Conservation (phyloP, 768 basidiomycete species). For the Lenzites betulinus region DNA sequence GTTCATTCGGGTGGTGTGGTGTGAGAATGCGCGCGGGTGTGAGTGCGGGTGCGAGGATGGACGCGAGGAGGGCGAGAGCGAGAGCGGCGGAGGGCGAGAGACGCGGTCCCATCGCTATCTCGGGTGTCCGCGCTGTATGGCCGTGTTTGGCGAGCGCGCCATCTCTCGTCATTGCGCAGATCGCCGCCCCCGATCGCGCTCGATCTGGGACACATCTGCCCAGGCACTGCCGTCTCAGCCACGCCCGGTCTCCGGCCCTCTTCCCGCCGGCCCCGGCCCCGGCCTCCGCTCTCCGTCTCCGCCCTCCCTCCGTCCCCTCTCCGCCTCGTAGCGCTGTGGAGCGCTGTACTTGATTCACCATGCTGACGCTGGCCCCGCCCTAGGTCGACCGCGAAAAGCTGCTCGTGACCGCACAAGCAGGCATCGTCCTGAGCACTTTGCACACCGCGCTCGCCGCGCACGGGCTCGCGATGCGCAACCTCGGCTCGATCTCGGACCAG, state of each 20-base stretch:
- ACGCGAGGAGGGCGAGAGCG: neutral
- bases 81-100: neutral
- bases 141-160: constrained; percentile 13
- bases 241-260: neutral
- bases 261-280: too few relatives aligned
- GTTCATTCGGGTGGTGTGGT: too few relatives aligned
- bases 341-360: neutral
- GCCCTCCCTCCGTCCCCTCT: neutral
- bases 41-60: neutral
- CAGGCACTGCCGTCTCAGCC: constrained; percentile 11
- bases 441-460: constrained; percentile 65
- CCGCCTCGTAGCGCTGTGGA: neutral
- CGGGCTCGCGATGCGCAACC: constrained; percentile 83
- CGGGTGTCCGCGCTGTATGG: constrained; percentile 23
- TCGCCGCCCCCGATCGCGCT: constrained; percentile 21
- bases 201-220: constrained; percentile 7
- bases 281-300: neutral
- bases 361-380: neutral
- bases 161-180: constrained; percentile 26
- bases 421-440: constrained; percentile 75
- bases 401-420: constrained; percentile 73
- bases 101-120: constrained; percentile 18
- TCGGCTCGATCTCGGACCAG: constrained; percentile 97
- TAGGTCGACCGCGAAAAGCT: constrained; percentile 74
- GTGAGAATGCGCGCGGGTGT: too few relatives aligned